Conservation (phyloP, 2,329 filamentous ascomycete genomes). For the Colletotrichum sidae region DNA sequence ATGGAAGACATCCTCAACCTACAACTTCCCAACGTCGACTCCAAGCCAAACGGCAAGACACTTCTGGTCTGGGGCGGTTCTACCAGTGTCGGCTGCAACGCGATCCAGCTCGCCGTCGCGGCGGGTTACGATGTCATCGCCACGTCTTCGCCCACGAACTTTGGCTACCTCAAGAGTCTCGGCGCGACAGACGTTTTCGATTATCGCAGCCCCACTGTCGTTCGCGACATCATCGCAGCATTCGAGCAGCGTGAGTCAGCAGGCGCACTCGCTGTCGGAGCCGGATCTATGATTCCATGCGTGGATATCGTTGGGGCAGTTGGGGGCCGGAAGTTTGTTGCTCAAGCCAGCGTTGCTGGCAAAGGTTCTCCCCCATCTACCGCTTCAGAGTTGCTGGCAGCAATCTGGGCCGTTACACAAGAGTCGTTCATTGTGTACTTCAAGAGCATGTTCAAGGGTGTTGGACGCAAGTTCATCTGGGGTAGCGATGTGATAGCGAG, state of each 20-base stretch:
- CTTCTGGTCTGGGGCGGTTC: constrained; percentile 61
- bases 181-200: constrained; percentile 59
- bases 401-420: not conserved
- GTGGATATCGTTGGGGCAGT: constrained; percentile 7
- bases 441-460: constrained; percentile 43
- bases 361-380: not conserved
- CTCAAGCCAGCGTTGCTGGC: constrained; percentile 19
- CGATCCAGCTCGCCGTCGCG: constrained; percentile 57
- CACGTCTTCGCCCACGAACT: constrained; percentile 56
- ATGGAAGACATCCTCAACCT: constrained; percentile 40
- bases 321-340: constrained; percentile 27
- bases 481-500: constrained; percentile 38
- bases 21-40: constrained; percentile 38
- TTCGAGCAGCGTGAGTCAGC: constrained; percentile 41
- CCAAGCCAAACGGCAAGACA: constrained; percentile 37
- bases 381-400: not conserved
- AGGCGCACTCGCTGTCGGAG: constrained; percentile 35
- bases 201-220: constrained; percentile 50
- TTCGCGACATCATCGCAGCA: constrained; percentile 47
- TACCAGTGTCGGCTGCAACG: constrained; percentile 57
- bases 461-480: constrained; percentile 49
- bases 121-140: constrained; percentile 59
- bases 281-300: constrained; percentile 12
- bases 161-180: constrained; percentile 54
- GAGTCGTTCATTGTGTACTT: constrained; percentile 27